Evolutionary conservation across 805 yeast genomes (phyloP), one percentile per base, ranked within the genome.

Genomic region (Candida nitratophila): DNA sequence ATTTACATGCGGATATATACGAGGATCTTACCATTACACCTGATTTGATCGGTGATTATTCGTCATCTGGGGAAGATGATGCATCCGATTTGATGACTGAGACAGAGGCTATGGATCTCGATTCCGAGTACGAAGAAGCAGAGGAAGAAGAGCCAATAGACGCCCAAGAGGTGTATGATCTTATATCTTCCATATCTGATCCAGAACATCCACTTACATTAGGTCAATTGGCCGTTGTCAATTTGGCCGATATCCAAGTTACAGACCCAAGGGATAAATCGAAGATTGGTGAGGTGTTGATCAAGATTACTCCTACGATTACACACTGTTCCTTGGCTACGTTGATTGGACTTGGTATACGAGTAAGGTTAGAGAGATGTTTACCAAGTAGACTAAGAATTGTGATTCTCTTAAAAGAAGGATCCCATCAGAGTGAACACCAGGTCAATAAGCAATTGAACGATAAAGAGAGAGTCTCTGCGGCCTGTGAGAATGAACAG

Each of bases 311-410:
- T 0, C 99, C 99, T 1, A 93, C 99, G 0, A 91, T 93, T 54
- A 93, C 98, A 4, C 99, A 93, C 58, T 93, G 99, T 61, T 88
- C 96, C 0, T 70, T 93, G 48, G 99, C 99, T 1, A 93, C 99
- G 0, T 73, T 93, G 40, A 93, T 93, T 46, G 99, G 99, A 0
- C 72, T 93, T 34, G 98, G 99, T 0, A 87, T 93, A 43, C 71
- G 97, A 41, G 98, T 93, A 1, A 71, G 99, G 31, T 69, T 93
- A 37, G 96, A 91, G 50, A 70, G 99, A 55, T 78, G 95, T 48
- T 72, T 93, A 29, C 96, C 97, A 1, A 79, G 88, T 4, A 69
- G 96, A 44, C 90, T 77, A 68, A 72, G 98, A 51, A 80, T 88
- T 46, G 76, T 81, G 14, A 84, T 93, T 27, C 65, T 84, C 34